Evolutionary conservation across 1,284 basidiomycete genomes (phyloP).

Genomic region (Schizopora paradoxa): DNA sequence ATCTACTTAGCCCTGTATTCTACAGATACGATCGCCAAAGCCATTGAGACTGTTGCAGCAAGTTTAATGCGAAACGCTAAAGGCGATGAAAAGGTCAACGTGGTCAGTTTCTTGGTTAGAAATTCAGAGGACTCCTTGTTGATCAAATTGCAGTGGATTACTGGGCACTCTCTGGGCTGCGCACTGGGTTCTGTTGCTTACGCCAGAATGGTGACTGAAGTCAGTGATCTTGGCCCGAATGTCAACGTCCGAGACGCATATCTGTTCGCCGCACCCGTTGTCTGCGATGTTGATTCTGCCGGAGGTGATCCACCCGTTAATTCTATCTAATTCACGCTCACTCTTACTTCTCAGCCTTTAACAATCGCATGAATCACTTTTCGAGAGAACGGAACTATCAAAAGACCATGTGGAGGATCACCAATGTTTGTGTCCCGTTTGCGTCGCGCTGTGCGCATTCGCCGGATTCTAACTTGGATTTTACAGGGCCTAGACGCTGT

Average conservation of each 20-base stretch:
- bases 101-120: slow-evolving; percentile 14
- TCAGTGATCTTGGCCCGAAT: slow-evolving; percentile 22
- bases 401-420: slow-evolving; percentile 27
- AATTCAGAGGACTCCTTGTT: too few relatives aligned
- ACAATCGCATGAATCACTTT: slow-evolving; percentile 23
- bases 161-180: slow-evolving; percentile 29
- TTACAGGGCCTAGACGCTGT: slow-evolving; percentile 23
- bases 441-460: background rate
- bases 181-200: slow-evolving; percentile 27
- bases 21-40: too few relatives aligned
- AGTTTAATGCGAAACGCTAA: too few relatives aligned
- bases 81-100: too few relatives aligned
- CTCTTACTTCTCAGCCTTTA: slow-evolving; percentile 20
- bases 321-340: too few relatives aligned
- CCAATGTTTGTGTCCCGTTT: slow-evolving; percentile 20
- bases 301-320: slow-evolving; percentile 16
- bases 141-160: slow-evolving; percentile 24
- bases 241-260: slow-evolving; percentile 26
- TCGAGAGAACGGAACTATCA: slow-evolving; percentile 19
- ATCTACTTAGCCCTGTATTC: too few relatives aligned
- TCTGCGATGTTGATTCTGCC: slow-evolving; percentile 23
- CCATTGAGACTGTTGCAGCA: too few relatives aligned
- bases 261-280: slow-evolving; percentile 25
- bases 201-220: slow-evolving; percentile 22
- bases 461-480: background rate